Evolutionary conservation across 2,329 filamentous ascomycete genomes (phyloP), one percentile per base, ranked within the genome.

Genomic region (Phialophora verrucosa): DNA sequence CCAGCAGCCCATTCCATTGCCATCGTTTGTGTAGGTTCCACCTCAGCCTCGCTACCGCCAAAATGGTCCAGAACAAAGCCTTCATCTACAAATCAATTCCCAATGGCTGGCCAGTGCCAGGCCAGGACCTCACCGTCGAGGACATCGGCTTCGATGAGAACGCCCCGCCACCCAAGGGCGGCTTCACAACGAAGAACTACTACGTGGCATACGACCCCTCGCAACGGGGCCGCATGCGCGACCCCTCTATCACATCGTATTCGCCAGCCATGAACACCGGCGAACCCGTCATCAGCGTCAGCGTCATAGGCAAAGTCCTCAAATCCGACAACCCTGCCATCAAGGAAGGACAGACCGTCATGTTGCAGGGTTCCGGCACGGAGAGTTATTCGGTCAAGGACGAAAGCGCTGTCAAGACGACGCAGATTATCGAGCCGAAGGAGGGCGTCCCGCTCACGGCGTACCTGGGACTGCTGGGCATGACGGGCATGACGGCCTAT

Each of bases 161-260:
- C 27, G 82, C 85, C 5, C 29, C 69, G 1, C 69, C 71, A 0
- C 82, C 85, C 14, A 74, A 83, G 42, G 89, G 89, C 70, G 87
- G 91, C 57, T 76, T 93, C 56, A 85, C 85, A 27, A 81, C 88
- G 71, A 86, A 90, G 79, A 85, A 90, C 75, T 83, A 88, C 73
- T 90, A 88, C 75, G 82, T 87, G 63, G 91, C 89, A 6, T 89
- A 89, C 79, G 91, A 94, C 77, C 91, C 91, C 2, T 93, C 93
- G 80, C 85, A 90, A 80, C 88, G 91, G 64, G 89, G 88, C 63
- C 84, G 86, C 70, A 92, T 94, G 89, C 87, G 90, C 56, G 79
- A 83, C 57, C 74, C 89, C 10, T 75, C 79, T 29, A 74, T 79
- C 74, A 85, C 88, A 78, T 91, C 89, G 7, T 92, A 91, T 82